Base-by-base conservation (phyloP, 164 flowering plant species). In the Liriodendron chinense region DNA sequence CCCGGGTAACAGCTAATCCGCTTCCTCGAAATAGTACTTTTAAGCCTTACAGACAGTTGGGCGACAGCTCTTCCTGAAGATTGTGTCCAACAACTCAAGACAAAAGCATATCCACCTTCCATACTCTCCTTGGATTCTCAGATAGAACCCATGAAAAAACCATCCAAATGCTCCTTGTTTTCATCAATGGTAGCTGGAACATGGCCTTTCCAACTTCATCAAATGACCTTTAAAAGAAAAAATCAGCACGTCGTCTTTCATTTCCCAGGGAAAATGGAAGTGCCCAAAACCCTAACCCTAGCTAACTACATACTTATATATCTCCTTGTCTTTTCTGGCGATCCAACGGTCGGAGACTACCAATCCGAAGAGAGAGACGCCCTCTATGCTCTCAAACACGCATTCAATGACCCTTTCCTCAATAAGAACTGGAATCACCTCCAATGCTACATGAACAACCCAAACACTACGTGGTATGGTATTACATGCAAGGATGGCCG, bases 351-450 rank as follows among this genome's bases (percentile, higher is more conserved):
- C 9, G 74, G 24, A 21, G 83, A 65, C 18, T 66, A 66, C 69
- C 47, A 66, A 10, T 66, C 21, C 7, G 69, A 65, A 21, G 91
- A 85, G 76, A 80, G 78, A 65, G 83, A 84, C 14, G 86, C 88
- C 1, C 87, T 89, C 25, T 57, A 65, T 24, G 81, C 84, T 72
- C 79, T 89, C 72, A 84, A 77, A 48, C 69, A 53, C 21, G 71
- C 34, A 8, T 82, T 89, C 69, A 77, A 87, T 61, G 9, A 76
- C 72, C n/a, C 84, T 16, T 80, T 81, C 49, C 84, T 89, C 2
- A 78, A 81, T 61, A 7, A 48, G 3, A 83, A 83, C 67, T 87
- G 92, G 92, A 79, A 63, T 9, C 83, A 86, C 53, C 34, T 77
- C 12, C 84, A 75, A 8, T 86, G 88, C 80, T 74, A 69, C 62